Conservation (phyloP, 2,329 filamentous ascomycete species). For the Apiospora pterosperma region DNA sequence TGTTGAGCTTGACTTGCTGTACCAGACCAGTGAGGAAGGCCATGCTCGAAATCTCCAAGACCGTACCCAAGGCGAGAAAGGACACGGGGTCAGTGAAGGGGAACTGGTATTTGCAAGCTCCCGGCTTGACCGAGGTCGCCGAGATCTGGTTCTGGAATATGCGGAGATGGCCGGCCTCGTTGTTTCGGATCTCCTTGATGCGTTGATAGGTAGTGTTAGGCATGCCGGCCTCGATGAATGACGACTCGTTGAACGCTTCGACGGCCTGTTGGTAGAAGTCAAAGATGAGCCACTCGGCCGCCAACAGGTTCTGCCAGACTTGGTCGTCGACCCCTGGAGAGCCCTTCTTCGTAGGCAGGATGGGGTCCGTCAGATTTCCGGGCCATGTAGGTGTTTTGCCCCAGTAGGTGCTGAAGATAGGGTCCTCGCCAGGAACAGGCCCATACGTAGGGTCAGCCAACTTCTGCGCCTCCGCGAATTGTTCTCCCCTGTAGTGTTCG, state of each 20-base stretch:
- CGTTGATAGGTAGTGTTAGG: conserved; percentile 32
- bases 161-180: conserved; percentile 40
- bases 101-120: conserved; percentile 18
- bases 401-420: conserved; percentile 29
- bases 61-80: conserved; percentile 26
- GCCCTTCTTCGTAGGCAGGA: conserved; percentile 21
- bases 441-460: conserved; percentile 24
- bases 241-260: conserved; percentile 32
- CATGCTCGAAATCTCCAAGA: conserved; percentile 35
- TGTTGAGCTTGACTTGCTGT: conserved; percentile 27
- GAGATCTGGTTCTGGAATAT: conserved; percentile 42
- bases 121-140: conserved; percentile 36
- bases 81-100: conserved; percentile 17
- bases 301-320: conserved; percentile 41
- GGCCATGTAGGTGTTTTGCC: conserved; percentile 32
- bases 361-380: conserved; percentile 29
- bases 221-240: conserved; percentile 26
- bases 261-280: conserved; percentile 39
- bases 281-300: conserved; percentile 42
- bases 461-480: conserved; percentile 14
- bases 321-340: conserved; percentile 35
- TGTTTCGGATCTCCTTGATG: conserved; percentile 37
- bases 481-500: background rate
- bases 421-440: conserved; percentile 28
- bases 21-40: conserved; percentile 35